Percentiles rank a stretch among this genome's conserved stretches.
Evolutionary conservation across 139 green algal genomes (phyloP).

Genomic region (Picochlorum costavermella): DNA sequence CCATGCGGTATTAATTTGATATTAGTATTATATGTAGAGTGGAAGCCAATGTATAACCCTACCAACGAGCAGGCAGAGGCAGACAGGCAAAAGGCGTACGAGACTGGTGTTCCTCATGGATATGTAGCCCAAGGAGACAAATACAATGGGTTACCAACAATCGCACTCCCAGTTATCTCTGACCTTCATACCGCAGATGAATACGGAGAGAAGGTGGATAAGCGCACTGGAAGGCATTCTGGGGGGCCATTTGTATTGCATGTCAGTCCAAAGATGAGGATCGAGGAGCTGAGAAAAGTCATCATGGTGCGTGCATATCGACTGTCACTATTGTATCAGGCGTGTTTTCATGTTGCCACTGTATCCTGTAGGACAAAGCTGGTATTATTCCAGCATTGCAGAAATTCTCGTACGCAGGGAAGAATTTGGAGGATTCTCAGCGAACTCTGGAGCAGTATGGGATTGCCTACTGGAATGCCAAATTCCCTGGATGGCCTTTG

Average conservation of each 20-base stretch:
- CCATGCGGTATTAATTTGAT: not conserved
- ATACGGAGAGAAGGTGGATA: constrained; percentile 57
- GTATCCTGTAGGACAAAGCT: constrained; percentile 44
- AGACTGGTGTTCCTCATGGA: constrained; percentile 68
- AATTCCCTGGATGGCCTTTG: constrained; percentile 82
- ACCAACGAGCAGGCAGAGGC: constrained; percentile 67
- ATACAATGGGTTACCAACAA: constrained; percentile 47
- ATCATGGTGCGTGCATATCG: constrained; percentile 47
- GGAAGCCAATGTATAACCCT: constrained; percentile 76
- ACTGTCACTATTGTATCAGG: not conserved
- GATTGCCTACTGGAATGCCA: constrained; percentile 74
- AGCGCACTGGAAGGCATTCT: constrained; percentile 38
- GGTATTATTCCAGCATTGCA: constrained; percentile 77
- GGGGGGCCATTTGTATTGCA: constrained; percentile 74
- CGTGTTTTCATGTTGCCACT: not conserved
- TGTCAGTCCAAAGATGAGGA: constrained; percentile 57
- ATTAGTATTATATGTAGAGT: constrained; percentile 43
- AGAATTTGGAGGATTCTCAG: constrained; percentile 77
- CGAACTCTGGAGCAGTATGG: constrained; percentile 87
- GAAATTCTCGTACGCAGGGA: constrained; percentile 65
- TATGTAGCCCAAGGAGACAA: constrained; percentile 59
- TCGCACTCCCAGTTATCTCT: constrained; percentile 59
- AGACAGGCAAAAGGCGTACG: constrained; percentile 63
- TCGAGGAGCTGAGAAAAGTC: constrained; percentile 67
- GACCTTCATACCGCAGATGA: constrained; percentile 70